These are phyloP conservation scores for Chamaecrista fasciculata DNA, from an alignment of 306 rosid species.

Conservation along the genomic window DNA sequence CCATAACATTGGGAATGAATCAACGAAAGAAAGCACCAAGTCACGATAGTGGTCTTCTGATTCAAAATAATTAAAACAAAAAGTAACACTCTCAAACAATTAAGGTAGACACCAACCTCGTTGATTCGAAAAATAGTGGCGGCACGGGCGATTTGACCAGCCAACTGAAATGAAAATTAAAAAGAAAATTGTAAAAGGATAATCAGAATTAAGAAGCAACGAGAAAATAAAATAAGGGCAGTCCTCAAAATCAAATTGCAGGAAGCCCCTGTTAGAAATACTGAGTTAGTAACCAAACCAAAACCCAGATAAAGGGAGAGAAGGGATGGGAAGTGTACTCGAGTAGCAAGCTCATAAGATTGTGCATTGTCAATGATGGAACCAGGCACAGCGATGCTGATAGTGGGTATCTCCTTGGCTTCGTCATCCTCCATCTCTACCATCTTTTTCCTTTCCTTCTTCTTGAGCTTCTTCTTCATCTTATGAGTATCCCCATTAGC, in stretches of 20 bases:
- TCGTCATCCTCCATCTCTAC: constrained; percentile 23
- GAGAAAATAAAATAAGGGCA: neutral
- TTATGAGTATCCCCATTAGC: constrained; percentile 33
- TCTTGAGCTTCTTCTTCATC: constrained; percentile 38
- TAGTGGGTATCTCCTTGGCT: constrained; percentile 48
- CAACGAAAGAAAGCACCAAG: neutral
- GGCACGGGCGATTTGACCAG: constrained; percentile 97
- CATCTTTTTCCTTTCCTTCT: constrained; percentile 38
- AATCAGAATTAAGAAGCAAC: neutral
- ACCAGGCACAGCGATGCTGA: constrained; percentile 81
- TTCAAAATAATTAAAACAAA: neutral
- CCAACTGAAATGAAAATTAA: constrained; percentile 52
- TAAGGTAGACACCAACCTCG: constrained; percentile 54
- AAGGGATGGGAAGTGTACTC: constrained; percentile 43
- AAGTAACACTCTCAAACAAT: neutral
- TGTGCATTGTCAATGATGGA: constrained; percentile 89
- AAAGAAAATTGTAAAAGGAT: neutral
- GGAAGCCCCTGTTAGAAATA: neutral
- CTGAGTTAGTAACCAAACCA: constrained; percentile 5
- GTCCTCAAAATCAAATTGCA: neutral
- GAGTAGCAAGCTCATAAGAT: constrained; percentile 83
- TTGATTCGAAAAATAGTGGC: constrained; percentile 89
- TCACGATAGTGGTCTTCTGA: neutral
- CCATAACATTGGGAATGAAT: neutral
- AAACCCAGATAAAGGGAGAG: neutral